These are phyloP conservation scores for Diaporthe humulicola DNA, from an alignment of 2,329 filamentous ascomycete genomes.

Conservation along the genomic window DNA sequence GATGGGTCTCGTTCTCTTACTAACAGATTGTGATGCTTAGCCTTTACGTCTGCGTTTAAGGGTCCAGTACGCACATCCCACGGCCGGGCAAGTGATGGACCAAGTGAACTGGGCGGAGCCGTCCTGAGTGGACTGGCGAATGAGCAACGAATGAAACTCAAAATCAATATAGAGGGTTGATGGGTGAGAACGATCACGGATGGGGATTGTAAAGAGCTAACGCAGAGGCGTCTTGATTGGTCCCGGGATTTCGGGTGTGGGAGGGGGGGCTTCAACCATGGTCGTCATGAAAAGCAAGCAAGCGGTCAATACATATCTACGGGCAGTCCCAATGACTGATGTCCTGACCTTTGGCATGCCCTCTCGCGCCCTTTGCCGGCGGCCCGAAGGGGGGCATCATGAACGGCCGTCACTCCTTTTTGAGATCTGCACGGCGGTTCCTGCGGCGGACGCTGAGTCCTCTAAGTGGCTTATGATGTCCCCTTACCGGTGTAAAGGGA, in stretches of 20 bases:
- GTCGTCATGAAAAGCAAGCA: conserved; percentile 31
- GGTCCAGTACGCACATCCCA: conserved; percentile 82
- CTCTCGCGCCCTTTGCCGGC: neutral
- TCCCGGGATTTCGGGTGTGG: neutral
- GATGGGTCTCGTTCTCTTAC: neutral
- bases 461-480: neutral
- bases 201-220: conserved; percentile 12
- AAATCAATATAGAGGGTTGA: conserved; percentile 22
- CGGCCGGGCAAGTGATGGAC: conserved; percentile 80
- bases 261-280: neutral
- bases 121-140: conserved; percentile 48
- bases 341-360: neutral
- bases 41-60: conserved; percentile 87
- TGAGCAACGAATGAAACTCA: conserved; percentile 5
- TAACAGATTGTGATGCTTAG: conserved; percentile 58
- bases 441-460: neutral
- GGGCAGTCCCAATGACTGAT: neutral
- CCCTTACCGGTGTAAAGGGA: neutral
- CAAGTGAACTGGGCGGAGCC: conserved; percentile 98
- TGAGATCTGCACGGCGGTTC: neutral
- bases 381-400: neutral
- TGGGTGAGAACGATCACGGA: conserved; percentile 15
- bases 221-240: conserved; percentile 18
- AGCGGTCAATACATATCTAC: conserved; percentile 30
- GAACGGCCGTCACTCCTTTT: neutral